Evolutionary conservation across 2,329 filamentous ascomycete genomes (phyloP).

Genomic region (Talaromyces sp.): DNA sequence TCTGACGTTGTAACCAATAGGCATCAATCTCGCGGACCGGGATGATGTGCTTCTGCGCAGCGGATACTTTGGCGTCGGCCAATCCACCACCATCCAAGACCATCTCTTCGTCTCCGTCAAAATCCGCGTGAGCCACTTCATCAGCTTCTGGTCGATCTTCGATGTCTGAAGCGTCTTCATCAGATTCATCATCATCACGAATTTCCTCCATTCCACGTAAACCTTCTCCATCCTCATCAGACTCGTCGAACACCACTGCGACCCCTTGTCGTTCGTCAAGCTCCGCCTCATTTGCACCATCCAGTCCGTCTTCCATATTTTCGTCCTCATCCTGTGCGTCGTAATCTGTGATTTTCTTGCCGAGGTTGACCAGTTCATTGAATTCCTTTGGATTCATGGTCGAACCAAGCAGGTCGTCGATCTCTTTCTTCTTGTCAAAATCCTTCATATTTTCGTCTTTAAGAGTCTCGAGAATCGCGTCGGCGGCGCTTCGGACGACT

Average conservation of each 20-base stretch:
- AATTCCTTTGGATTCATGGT: constrained; percentile 84
- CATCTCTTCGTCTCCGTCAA: constrained; percentile 67
- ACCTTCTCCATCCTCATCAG: constrained; percentile 80
- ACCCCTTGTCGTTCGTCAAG: constrained; percentile 94
- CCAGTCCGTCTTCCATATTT: constrained; percentile 68
- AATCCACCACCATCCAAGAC: constrained; percentile 67
- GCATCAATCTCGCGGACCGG: constrained; percentile 89
- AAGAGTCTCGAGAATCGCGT: constrained; percentile 82
- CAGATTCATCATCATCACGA: constrained; percentile 73
- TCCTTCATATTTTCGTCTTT: constrained; percentile 97
- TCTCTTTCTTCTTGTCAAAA: constrained; percentile 95
- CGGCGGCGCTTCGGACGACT: constrained; percentile 87
- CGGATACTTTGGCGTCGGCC: constrained; percentile 45
- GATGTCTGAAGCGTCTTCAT: constrained; percentile 63
- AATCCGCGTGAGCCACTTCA: constrained; percentile 38
- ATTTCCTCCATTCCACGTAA: constrained; percentile 77
- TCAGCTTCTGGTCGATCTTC: constrained; percentile 54
- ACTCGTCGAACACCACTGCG: constrained; percentile 92
- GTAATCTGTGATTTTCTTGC: constrained; percentile 99
- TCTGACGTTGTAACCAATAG: constrained; percentile 93
- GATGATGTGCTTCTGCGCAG: constrained; percentile 56
- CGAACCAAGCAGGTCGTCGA: constrained; percentile 87
- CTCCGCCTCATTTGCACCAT: constrained; percentile 65
- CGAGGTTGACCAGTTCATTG: constrained; percentile 91
- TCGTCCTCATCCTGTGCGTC: constrained; percentile 95